These are phyloP conservation scores for Baffinella frigidus DNA, from an alignment of 208 protist species.

Conservation along the genomic window DNA sequence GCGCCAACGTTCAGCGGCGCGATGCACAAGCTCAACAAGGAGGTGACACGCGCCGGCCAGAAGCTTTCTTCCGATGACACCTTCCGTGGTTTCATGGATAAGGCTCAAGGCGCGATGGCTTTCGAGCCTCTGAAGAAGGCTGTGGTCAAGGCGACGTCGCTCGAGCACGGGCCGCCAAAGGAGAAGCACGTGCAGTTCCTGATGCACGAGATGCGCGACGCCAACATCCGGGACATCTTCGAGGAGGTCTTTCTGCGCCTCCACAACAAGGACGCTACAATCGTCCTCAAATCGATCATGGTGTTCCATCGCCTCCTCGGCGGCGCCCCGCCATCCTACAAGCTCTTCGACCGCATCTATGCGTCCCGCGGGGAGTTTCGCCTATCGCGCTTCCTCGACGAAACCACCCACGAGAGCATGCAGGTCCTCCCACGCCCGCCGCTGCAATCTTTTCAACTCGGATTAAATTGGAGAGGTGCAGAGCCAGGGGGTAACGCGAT, in stretches of 20 bases:
- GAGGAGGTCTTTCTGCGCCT: not conserved
- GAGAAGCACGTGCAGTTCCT: not conserved
- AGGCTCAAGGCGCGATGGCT: not conserved
- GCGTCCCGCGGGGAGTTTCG: not conserved
- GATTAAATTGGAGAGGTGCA: too few species aligned
- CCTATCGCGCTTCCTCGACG: not conserved
- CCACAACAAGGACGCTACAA: not conserved
- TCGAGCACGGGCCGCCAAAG: not conserved
- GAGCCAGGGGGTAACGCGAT: too few species aligned
- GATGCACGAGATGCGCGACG: not conserved
- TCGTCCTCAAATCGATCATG: not conserved
- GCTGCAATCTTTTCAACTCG: too few species aligned
- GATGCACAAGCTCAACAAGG: constrained; percentile 1
- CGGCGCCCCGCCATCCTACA: not conserved
- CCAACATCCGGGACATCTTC: not conserved
- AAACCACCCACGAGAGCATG: not conserved
- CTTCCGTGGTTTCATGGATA: not conserved
- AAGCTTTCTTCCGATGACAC: not conserved
- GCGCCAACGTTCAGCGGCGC: not conserved
- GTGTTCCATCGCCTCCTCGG: constrained; percentile 1
- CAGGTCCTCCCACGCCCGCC: too few species aligned
- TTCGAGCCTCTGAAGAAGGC: not conserved
- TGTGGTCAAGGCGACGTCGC: not conserved
- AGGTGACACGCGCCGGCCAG: not conserved
- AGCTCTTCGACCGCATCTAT: not conserved